phyloP scores from a whole-genome alignment of 2,329 filamentous ascomycete species.

The Paraphoma chrysanthemicola region DNA sequence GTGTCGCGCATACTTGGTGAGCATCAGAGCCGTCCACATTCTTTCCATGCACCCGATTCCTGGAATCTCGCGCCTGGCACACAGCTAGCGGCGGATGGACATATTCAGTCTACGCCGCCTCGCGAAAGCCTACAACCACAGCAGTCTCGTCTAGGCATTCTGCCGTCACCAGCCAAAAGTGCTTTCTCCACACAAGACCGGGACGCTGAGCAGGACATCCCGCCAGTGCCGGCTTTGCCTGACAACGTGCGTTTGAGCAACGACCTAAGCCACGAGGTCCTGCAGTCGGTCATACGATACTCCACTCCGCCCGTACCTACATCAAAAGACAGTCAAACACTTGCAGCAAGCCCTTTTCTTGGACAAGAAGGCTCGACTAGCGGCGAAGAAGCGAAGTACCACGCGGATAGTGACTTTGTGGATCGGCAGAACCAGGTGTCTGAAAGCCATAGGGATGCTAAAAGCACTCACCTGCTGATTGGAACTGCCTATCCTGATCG shows the following conservation, averaged over 20 bases:
- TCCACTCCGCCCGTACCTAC: constrained; percentile 25
- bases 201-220: constrained; percentile 28
- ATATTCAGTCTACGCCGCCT: constrained; percentile 13
- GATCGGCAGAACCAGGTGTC: too few relatives aligned
- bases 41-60: constrained; percentile 39
- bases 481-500: not conserved
- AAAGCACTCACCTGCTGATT: not conserved
- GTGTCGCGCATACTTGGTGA: constrained; percentile 20
- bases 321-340: constrained; percentile 8
- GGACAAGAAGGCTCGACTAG: too few relatives aligned
- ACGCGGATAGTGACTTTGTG: too few relatives aligned
- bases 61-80: constrained; percentile 27
- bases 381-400: too few relatives aligned
- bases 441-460: too few relatives aligned
- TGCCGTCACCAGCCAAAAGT: constrained; percentile 40
- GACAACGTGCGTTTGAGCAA: constrained; percentile 24
- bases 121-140: constrained; percentile 4
- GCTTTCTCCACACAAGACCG: constrained; percentile 28
- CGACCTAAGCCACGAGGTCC: constrained; percentile 27
- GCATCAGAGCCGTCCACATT: constrained; percentile 28
- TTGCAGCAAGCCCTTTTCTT: constrained; percentile 10
- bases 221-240: constrained; percentile 40
- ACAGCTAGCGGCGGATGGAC: constrained; percentile 12
- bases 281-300: constrained; percentile 39
- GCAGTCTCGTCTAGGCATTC: constrained; percentile 25